These are phyloP conservation scores for Oenanthe javanica DNA, from an alignment of 140 eudicot genomes.

Conservation along the genomic window DNA sequence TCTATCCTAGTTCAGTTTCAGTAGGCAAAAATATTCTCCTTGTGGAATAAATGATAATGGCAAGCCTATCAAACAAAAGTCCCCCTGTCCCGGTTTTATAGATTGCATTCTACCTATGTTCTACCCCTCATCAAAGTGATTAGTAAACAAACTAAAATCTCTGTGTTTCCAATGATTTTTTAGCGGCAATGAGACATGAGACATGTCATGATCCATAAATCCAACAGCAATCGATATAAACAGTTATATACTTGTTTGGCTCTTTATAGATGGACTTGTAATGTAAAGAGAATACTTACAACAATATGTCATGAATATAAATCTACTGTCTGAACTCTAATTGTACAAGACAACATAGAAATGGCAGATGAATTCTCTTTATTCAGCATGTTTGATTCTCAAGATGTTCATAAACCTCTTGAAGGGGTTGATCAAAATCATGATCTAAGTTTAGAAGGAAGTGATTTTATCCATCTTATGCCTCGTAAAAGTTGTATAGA, in stretches of 20 bases:
- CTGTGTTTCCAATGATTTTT: not conserved
- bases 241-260: not conserved
- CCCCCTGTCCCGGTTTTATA: not conserved
- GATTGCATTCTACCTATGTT: not conserved
- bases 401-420: not conserved
- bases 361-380: constrained; percentile 12
- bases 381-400: not conserved
- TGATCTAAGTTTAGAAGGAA: not conserved
- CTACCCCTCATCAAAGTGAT: not conserved
- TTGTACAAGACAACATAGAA: not conserved
- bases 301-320: not conserved
- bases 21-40: not conserved
- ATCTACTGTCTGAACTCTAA: not conserved
- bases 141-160: not conserved
- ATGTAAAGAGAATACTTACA: not conserved
- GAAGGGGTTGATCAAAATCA: not conserved
- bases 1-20: not conserved
- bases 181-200: not conserved
- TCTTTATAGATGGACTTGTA: not conserved
- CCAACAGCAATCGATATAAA: not conserved
- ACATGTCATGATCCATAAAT: not conserved
- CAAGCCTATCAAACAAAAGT: not conserved
- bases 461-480: not conserved
- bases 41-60: not conserved
- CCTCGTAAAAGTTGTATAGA: not conserved